These are phyloP conservation scores for Tulasnella sp. DNA, from an alignment of 768 basidiomycete genomes.

Conservation along the genomic window DNA sequence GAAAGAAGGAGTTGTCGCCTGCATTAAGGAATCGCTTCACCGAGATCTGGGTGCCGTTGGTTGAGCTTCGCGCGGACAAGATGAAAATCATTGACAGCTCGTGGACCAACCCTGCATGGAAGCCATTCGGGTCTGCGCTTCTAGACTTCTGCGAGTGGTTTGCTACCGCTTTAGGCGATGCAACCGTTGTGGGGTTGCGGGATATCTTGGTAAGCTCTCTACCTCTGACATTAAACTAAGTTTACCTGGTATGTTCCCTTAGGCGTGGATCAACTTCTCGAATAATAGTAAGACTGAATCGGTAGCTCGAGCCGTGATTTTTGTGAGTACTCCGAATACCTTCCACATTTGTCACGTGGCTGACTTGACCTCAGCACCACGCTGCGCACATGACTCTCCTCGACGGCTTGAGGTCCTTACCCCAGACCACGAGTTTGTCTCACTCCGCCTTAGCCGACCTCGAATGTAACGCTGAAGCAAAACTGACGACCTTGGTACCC, in stretches of 20 bases:
- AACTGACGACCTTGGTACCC: slow-evolving; percentile 48
- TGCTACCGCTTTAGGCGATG: slow-evolving; percentile 44
- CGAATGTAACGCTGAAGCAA: slow-evolving; percentile 41
- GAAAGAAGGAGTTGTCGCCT: slow-evolving; percentile 96
- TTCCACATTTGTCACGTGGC: not conserved
- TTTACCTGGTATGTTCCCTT: not conserved
- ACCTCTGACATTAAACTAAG: not conserved
- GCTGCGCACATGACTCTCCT: slow-evolving; percentile 87
- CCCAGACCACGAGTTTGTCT: slow-evolving; percentile 57
- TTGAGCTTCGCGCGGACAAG: slow-evolving; percentile 61
- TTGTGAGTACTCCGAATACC: slow-evolving; percentile 40
- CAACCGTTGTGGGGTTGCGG: slow-evolving; percentile 59
- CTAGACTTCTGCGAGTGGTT: slow-evolving; percentile 81
- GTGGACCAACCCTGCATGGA: slow-evolving; percentile 49
- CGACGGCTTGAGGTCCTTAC: slow-evolving; percentile 74
- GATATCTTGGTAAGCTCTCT: slow-evolving; percentile 63
- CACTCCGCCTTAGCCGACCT: slow-evolving; percentile 45
- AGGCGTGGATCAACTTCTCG: slow-evolving; percentile 91
- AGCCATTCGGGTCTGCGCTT: slow-evolving; percentile 43
- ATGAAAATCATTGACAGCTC: slow-evolving; percentile 59
- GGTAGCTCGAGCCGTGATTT: slow-evolving; percentile 42
- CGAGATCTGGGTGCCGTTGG: slow-evolving; percentile 93
- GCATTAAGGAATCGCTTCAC: slow-evolving; percentile 96
- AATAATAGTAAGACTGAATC: slow-evolving; percentile 37
- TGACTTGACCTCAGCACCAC: slow-evolving; percentile 51